A percentile compares a stretch with the other conserved stretches of the same genome.
Evolutionary conservation across 805 yeast genomes (phyloP).

Genomic region (Yarrowia sp.): DNA sequence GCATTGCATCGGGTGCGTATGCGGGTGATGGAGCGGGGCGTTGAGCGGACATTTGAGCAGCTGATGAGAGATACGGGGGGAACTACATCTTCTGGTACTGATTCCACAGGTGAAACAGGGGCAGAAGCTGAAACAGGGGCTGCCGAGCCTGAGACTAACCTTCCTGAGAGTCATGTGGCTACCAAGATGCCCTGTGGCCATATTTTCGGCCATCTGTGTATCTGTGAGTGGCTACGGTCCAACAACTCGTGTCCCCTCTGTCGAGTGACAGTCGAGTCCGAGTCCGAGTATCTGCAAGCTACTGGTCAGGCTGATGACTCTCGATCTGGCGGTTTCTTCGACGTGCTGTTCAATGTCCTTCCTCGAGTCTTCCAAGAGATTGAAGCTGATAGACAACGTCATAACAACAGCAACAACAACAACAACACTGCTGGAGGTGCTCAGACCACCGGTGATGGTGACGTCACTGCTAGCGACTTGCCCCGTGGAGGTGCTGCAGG

Average conservation of each 20-base stretch:
- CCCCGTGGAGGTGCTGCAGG: not conserved
- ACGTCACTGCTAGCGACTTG: not conserved
- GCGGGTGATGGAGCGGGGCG: slow-evolving; percentile 11
- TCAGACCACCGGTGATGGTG: not conserved
- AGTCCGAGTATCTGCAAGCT: slow-evolving; percentile 44
- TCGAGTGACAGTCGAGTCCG: slow-evolving; percentile 60
- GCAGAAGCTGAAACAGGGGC: slow-evolving; percentile 4
- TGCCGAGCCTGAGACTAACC: slow-evolving; percentile 12
- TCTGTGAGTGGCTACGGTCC: slow-evolving; percentile 79
- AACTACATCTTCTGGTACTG: not conserved
- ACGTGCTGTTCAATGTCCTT: slow-evolving; percentile 41
- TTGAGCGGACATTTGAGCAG: not conserved
- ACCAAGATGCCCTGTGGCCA: slow-evolving; percentile 85
- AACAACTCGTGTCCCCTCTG: slow-evolving; percentile 88
- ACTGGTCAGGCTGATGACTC: slow-evolving; percentile 43
- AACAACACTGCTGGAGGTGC: not conserved
- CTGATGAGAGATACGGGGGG: not conserved
- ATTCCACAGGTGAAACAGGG: not conserved
- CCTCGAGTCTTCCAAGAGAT: slow-evolving; percentile 40
- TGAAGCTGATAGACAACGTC: slow-evolving; percentile 24
- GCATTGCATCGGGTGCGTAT: slow-evolving; percentile 8
- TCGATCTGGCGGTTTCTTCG: slow-evolving; percentile 42
- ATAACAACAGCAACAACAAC: not conserved
- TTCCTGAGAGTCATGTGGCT: slow-evolving; percentile 61
- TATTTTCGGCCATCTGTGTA: slow-evolving; percentile 83